Evolutionary conservation across 345 rosid genomes (phyloP).

Genomic region (Moricandia moricandioides): DNA sequence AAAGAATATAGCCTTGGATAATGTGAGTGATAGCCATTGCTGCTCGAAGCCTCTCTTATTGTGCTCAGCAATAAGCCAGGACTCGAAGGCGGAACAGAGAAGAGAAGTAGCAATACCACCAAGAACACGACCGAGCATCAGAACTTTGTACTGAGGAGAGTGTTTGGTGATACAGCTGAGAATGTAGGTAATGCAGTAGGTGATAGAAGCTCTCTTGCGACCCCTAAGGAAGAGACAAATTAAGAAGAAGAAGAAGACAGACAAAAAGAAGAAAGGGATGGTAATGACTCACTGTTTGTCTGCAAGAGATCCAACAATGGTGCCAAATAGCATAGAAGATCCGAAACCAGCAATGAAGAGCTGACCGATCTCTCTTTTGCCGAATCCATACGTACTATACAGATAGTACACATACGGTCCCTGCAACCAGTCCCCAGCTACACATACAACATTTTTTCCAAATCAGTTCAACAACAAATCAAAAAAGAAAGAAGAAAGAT

Average conservation of each 20-base stretch:
- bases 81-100: slow-evolving; percentile 73
- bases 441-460: too few relatives aligned
- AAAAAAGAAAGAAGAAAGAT: too few relatives aligned
- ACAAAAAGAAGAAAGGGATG: background rate
- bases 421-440: slow-evolving; percentile 71
- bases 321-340: slow-evolving; percentile 80
- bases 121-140: slow-evolving; percentile 68
- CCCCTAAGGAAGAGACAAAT: slow-evolving; percentile 43
- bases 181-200: slow-evolving; percentile 68
- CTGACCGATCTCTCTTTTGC: slow-evolving; percentile 68
- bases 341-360: slow-evolving; percentile 79
- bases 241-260: background rate
- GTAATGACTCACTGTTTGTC: slow-evolving; percentile 63
- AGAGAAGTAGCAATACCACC: slow-evolving; percentile 82
- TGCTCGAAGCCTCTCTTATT: slow-evolving; percentile 72
- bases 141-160: slow-evolving; percentile 63
- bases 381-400: slow-evolving; percentile 63
- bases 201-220: slow-evolving; percentile 63
- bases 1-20: slow-evolving; percentile 72
- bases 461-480: too few relatives aligned
- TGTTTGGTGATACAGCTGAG: slow-evolving; percentile 78
- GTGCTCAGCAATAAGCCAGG: slow-evolving; percentile 88
- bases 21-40: slow-evolving; percentile 69
- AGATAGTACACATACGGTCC: slow-evolving; percentile 78
- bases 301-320: slow-evolving; percentile 76